These are phyloP conservation scores for Suillus subalutaceus DNA, from an alignment of 768 basidiomycete genomes.

Conservation along the genomic window DNA sequence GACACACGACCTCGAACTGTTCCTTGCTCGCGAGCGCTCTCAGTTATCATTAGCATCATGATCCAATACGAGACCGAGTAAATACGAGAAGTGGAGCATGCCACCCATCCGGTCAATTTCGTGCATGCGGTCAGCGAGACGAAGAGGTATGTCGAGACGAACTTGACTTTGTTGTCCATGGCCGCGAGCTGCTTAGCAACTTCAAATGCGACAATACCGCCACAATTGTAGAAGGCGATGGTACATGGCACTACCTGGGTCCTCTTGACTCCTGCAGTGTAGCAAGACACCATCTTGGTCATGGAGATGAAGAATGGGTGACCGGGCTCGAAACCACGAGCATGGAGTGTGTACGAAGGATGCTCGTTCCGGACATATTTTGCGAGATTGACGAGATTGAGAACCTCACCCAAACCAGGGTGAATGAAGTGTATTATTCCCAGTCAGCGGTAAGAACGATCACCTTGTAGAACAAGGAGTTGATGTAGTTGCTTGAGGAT, in stretches of 20 bases:
- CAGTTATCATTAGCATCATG: too few species aligned
- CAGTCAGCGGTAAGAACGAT: constrained; percentile 18
- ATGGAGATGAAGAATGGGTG: constrained; percentile 33
- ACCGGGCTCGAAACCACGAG: constrained; percentile 38
- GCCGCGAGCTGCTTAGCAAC: constrained; percentile 34
- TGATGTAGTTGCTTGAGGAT: constrained; percentile 39
- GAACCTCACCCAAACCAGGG: constrained; percentile 42
- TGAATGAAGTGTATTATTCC: constrained; percentile 44
- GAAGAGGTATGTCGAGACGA: constrained; percentile 38
- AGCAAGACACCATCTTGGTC: constrained; percentile 35
- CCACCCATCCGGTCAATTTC: too few species aligned
- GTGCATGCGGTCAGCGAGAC: constrained; percentile 39
- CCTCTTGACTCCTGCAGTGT: constrained; percentile 32
- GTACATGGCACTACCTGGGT: constrained; percentile 28
- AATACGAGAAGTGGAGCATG: too few species aligned
- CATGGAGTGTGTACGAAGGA: constrained; percentile 40
- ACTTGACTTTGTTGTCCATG: constrained; percentile 32
- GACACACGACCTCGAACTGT: too few species aligned
- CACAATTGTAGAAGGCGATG: constrained; percentile 40
- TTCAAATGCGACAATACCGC: constrained; percentile 39
- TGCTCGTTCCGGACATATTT: constrained; percentile 12
- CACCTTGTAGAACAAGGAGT: constrained; percentile 1
- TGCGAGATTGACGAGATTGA: constrained; percentile 42
- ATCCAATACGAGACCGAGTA: too few species aligned
- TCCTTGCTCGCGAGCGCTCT: too few species aligned